Evolutionary conservation across 805 yeast species (phyloP).

Genomic region (Metschnikowia baotianmanensis): DNA sequence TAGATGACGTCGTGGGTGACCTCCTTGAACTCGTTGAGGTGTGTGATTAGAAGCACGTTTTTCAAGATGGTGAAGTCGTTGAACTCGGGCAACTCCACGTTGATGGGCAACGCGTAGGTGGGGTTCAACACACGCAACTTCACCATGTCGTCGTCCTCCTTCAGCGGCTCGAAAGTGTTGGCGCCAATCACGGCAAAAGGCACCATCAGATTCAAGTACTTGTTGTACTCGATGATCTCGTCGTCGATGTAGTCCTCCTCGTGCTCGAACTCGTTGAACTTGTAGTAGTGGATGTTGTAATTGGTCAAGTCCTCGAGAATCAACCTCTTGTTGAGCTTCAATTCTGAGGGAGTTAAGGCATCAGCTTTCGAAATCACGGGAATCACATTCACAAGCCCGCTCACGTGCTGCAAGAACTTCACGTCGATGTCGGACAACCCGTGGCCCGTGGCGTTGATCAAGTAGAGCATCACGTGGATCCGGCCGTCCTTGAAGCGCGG

Average conservation of each 20-base stretch:
- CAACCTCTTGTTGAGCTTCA: constrained; percentile 68
- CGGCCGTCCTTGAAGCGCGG: constrained; percentile 84
- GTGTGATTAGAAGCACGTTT: constrained; percentile 77
- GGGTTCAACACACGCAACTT: constrained; percentile 54
- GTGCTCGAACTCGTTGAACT: constrained; percentile 62
- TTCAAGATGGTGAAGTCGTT: constrained; percentile 81
- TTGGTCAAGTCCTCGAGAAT: constrained; percentile 73
- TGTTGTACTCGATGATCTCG: constrained; percentile 63
- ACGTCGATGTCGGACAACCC: constrained; percentile 43
- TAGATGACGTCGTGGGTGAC: constrained; percentile 82
- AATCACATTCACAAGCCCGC: constrained; percentile 41
- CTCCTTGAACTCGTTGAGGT: constrained; percentile 84
- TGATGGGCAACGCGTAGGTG: constrained; percentile 51
- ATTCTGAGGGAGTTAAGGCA: constrained; percentile 40
- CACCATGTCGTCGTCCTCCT: constrained; percentile 37
- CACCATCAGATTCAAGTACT: constrained; percentile 57
- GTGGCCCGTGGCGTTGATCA: constrained; percentile 47
- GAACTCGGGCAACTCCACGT: constrained; percentile 67
- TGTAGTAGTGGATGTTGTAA: constrained; percentile 68
- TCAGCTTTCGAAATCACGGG: constrained; percentile 47
- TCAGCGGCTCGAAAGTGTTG: constrained; percentile 50
- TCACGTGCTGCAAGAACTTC: constrained; percentile 40
- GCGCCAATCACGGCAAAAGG: constrained; percentile 75
- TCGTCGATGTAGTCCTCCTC: constrained; percentile 52
- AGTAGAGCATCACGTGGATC: constrained; percentile 57